These are phyloP conservation scores for Agrostemma githago DNA, from an alignment of 148 eudicot genomes.

Conservation along the genomic window DNA sequence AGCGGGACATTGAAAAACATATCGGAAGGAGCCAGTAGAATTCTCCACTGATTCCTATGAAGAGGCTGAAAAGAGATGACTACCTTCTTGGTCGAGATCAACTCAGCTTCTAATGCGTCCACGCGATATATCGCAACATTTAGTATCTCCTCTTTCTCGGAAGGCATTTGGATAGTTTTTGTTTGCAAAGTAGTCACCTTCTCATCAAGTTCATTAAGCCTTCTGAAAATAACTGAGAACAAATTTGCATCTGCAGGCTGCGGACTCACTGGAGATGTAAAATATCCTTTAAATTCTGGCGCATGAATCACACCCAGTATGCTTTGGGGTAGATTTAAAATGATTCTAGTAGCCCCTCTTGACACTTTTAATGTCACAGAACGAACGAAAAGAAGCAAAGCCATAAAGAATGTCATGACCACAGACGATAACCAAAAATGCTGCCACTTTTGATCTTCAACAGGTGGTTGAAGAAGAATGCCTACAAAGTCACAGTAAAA, in stretches of 20 bases:
- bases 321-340: slow-evolving; percentile 13
- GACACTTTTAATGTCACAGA: slow-evolving; percentile 22
- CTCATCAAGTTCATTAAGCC: slow-evolving; percentile 63
- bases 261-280: slow-evolving; percentile 25
- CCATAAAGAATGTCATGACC: slow-evolving; percentile 35
- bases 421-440: slow-evolving; percentile 26
- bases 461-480: slow-evolving; percentile 7
- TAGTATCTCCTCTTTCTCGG: slow-evolving; percentile 64
- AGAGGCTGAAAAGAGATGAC: not conserved
- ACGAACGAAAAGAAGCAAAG: slow-evolving; percentile 21
- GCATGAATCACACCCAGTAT: slow-evolving; percentile 17
- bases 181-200: slow-evolving; percentile 47
- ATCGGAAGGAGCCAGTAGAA: not conserved
- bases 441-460: slow-evolving; percentile 17
- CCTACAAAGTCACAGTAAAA: slow-evolving; percentile 28
- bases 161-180: slow-evolving; percentile 52
- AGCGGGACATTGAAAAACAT: not conserved
- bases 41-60: not conserved
- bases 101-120: slow-evolving; percentile 80
- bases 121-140: slow-evolving; percentile 67
- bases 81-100: slow-evolving; percentile 60
- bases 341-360: slow-evolving; percentile 16
- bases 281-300: slow-evolving; percentile 19
- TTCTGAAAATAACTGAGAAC: slow-evolving; percentile 35
- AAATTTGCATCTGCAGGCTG: slow-evolving; percentile 25